A percentile compares a stretch with the other conserved stretches of the same genome.
phyloP scores from a whole-genome alignment of 148 eudicot genomes.

The Pharnaceum exiguum region DNA sequence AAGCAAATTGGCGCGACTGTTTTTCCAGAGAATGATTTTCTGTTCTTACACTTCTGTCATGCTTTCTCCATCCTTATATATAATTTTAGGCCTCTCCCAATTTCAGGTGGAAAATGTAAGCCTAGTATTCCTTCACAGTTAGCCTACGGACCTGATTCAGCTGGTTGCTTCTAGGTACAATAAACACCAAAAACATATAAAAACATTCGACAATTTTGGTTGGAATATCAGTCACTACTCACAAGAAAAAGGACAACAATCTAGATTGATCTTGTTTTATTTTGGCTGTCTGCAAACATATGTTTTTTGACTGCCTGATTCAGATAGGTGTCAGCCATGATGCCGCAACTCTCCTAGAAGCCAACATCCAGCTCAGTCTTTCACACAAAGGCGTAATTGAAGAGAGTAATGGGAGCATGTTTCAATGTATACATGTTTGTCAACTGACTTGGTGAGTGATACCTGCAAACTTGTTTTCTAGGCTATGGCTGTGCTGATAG shows the following conservation, averaged over 20 bases:
- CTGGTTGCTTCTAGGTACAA: constrained; percentile 86
- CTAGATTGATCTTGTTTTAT: no score
- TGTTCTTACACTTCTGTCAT: neutral
- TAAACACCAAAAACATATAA: neutral
- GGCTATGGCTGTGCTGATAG: neutral
- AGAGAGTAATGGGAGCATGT: no score
- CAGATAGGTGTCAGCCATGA: no score
- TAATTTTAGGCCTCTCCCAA: neutral
- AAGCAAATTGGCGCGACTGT: constrained; percentile 70
- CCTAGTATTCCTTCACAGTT: constrained; percentile 81
- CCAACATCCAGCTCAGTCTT: no score
- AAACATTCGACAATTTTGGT: no score
- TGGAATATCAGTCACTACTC: no score
- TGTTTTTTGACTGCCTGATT: no score
- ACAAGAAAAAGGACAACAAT: no score
- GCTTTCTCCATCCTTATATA: neutral
- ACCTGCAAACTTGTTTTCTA: neutral
- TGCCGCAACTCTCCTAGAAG: no score
- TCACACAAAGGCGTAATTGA: no score
- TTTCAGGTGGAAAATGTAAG: constrained; percentile 76
- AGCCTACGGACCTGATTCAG: constrained; percentile 93
- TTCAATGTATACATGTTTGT: neutral
- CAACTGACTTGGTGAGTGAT: neutral
- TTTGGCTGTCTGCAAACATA: no score
- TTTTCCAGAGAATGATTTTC: neutral